Base-by-base conservation (phyloP, 2,329 filamentous ascomycete species). In the Xylariomycetidae sp. region DNA sequence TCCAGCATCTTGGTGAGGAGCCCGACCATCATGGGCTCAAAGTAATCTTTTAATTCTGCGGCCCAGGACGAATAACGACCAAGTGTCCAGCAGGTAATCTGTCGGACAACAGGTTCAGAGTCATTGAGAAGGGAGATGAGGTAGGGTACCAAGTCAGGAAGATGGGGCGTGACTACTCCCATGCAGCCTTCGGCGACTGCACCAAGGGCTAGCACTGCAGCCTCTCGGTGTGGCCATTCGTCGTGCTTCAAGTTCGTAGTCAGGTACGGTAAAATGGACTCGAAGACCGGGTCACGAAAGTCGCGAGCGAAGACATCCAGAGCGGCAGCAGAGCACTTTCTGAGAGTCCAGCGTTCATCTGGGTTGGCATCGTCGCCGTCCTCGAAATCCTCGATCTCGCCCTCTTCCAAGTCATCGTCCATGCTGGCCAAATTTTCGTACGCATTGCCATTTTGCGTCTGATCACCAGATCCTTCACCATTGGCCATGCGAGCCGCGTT, bases 21-120 rank as follows among this genome's bases (percentile, higher is more conserved):
- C 5, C 90, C 92, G 44, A 95, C 90, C 88, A 98, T 95, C 74
- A 97, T 85, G 1, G 90, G 90, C 51, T 92, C 84, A 51, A 98
- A 98, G 61, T 79, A 96, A 31, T 83, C 78, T 16, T 75, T 65
- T 15, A 96, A 73, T 42, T 81, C 77, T 4, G 88, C 84, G 8
- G 89, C 90, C 92, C 92, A 98, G 27, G 81, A 72, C 5, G 92
- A 95, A 61, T 96, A 98, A 28, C 92, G 78, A 13, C 89, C 89
- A 15, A 98, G 74, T 5, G 92, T 94, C 92, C 92, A 98, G 62
- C 92, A 98, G 16, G 90, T 97, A 46, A 98, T 98, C 56, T 95
- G 88, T 41, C 92, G 77, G 23, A 98, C 90, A 11, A 97, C 84
- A 11, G 92, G 88, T 60, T 96, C 88, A 2, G 74, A 56, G 54